phyloP scores from a whole-genome alignment of 2,329 filamentous ascomycete species.

The Colletotrichum simmondsii region DNA sequence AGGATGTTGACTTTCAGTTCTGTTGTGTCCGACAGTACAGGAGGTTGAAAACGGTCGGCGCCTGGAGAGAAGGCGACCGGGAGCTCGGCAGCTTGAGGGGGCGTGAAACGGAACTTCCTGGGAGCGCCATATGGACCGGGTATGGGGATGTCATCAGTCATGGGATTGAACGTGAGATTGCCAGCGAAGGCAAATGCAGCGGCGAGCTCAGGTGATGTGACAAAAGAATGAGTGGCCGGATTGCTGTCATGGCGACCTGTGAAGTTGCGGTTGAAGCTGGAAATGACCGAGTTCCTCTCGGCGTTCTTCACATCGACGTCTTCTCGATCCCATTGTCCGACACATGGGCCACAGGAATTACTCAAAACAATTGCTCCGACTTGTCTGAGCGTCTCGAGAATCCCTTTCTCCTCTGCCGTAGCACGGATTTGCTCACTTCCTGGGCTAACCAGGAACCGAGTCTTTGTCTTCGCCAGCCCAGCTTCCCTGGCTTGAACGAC shows the following conservation, averaged over 20 bases:
- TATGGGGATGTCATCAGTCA: slow-evolving; percentile 38
- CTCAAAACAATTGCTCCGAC: slow-evolving; percentile 45
- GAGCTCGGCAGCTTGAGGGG: slow-evolving; percentile 41
- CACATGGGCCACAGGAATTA: slow-evolving; percentile 48
- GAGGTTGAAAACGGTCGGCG: slow-evolving; percentile 40
- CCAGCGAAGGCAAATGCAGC: slow-evolving; percentile 54
- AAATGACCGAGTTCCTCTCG: slow-evolving; percentile 46
- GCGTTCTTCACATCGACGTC: slow-evolving; percentile 41
- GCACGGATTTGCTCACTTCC: slow-evolving; percentile 48
- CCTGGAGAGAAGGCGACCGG: slow-evolving; percentile 40
- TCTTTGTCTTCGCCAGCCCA: slow-evolving; percentile 42
- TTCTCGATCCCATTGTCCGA: slow-evolving; percentile 47
- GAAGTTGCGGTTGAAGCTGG: slow-evolving; percentile 50
- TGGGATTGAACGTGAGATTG: slow-evolving; percentile 46
- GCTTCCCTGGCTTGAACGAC: slow-evolving; percentile 43
- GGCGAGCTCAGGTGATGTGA: slow-evolving; percentile 58
- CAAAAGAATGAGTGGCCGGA: slow-evolving; percentile 59
- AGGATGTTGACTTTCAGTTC: slow-evolving; percentile 41
- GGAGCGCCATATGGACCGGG: not conserved
- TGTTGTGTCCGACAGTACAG: slow-evolving; percentile 35
- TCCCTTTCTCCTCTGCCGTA: slow-evolving; percentile 43
- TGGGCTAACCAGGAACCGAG: slow-evolving; percentile 44
- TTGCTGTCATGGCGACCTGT: slow-evolving; percentile 49
- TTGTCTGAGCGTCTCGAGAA: slow-evolving; percentile 41
- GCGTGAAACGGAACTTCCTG: slow-evolving; percentile 39